These are phyloP conservation scores for Scytalidium lignicola DNA, from an alignment of 2,329 filamentous ascomycete genomes.

Conservation along the genomic window DNA sequence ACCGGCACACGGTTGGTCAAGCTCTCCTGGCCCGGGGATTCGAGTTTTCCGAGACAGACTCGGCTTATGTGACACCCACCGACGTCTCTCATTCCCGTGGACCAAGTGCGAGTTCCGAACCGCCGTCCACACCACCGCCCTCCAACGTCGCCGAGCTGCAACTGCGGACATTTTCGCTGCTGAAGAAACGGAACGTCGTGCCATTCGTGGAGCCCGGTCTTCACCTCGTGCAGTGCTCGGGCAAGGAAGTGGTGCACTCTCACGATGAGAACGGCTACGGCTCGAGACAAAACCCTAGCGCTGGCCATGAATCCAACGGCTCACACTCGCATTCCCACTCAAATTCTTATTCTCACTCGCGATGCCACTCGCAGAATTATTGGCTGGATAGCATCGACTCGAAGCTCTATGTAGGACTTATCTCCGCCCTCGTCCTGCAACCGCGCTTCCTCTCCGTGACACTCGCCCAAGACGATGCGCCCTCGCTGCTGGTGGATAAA, in stretches of 20 bases:
- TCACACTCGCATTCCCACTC: slow-evolving; percentile 9
- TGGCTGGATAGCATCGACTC: slow-evolving; percentile 60
- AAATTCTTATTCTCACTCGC: too few relatives aligned
- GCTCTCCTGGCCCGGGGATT: slow-evolving; percentile 78
- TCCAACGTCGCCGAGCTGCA: slow-evolving; percentile 76
- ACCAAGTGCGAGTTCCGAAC: slow-evolving; percentile 37
- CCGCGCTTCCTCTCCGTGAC: slow-evolving; percentile 72
- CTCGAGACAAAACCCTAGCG: slow-evolving; percentile 1
- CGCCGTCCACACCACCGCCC: slow-evolving; percentile 69
- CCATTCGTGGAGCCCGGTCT: slow-evolving; percentile 66
- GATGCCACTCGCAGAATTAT: slow-evolving; percentile 22
- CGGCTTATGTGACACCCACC: slow-evolving; percentile 56
- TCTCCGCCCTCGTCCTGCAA: slow-evolving; percentile 54
- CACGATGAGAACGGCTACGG: slow-evolving; percentile 23
- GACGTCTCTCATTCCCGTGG: slow-evolving; percentile 24
- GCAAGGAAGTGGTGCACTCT: slow-evolving; percentile 34
- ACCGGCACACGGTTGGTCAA: slow-evolving; percentile 67
- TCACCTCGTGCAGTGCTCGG: slow-evolving; percentile 77
- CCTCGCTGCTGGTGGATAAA: slow-evolving; percentile 69
- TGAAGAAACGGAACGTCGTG: slow-evolving; percentile 70
- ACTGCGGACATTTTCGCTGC: slow-evolving; percentile 72
- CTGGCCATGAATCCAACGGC: slow-evolving; percentile 3
- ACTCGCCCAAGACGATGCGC: slow-evolving; percentile 66
- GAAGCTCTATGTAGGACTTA: slow-evolving; percentile 56
- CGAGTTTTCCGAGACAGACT: slow-evolving; percentile 69